Conservation (phyloP, 345 rosid species). For the Populus ilicifolia region DNA sequence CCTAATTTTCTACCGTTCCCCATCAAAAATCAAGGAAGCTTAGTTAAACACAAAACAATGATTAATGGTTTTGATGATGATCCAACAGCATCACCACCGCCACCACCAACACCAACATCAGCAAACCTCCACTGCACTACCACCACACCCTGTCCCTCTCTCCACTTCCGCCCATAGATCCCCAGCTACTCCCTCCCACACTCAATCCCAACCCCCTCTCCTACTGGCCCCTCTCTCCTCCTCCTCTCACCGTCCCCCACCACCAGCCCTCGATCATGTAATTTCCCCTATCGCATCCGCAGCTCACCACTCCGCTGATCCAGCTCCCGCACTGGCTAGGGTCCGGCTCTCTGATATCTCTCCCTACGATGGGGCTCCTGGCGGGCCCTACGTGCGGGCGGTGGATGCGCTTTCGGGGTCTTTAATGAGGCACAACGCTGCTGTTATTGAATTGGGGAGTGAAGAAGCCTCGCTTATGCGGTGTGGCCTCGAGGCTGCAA, state of each 20-base stretch:
- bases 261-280: slow-evolving; percentile 30
- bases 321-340: slow-evolving; percentile 45
- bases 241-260: slow-evolving; percentile 12
- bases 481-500: slow-evolving; percentile 79
- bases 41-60: slow-evolving; percentile 28
- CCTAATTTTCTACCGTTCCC: background rate
- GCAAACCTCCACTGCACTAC: slow-evolving; percentile 34
- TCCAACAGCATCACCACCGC: slow-evolving; percentile 28
- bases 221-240: slow-evolving; percentile 18
- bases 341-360: slow-evolving; percentile 66
- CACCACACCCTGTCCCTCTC: slow-evolving; percentile 22
- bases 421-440: slow-evolving; percentile 75
- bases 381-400: slow-evolving; percentile 53
- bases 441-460: slow-evolving; percentile 69
- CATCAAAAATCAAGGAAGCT: background rate
- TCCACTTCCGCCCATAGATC: slow-evolving; percentile 33
- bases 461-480: slow-evolving; percentile 70
- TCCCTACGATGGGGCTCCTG: slow-evolving; percentile 78
- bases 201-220: slow-evolving; percentile 23
- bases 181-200: slow-evolving; percentile 20
- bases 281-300: slow-evolving; percentile 37
- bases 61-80: slow-evolving; percentile 44
- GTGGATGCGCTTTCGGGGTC: slow-evolving; percentile 85
- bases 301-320: slow-evolving; percentile 32
- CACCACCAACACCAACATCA: slow-evolving; percentile 2